A percentile compares a stretch with the other conserved stretches of the same genome.
Conservation (phyloP, 2,329 filamentous ascomycete species). For the Botrytis aclada region DNA sequence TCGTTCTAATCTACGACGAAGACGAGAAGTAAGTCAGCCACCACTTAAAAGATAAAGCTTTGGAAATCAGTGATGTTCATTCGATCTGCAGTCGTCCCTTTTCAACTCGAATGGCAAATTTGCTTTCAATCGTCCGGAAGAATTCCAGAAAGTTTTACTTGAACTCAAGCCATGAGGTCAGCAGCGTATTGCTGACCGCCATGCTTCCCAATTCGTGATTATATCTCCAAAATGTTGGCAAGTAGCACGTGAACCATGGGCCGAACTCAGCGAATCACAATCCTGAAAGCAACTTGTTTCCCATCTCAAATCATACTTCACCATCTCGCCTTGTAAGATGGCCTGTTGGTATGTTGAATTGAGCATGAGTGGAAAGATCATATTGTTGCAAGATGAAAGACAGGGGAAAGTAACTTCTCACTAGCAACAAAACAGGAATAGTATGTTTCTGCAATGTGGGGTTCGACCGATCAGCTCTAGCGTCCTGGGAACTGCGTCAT, state of each 20-base stretch:
- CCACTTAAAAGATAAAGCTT: background rate
- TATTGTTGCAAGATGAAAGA: background rate
- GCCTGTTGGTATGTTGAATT: background rate
- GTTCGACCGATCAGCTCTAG: background rate
- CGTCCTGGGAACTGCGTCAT: constrained; percentile 11
- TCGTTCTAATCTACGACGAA: background rate
- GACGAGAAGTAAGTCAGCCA: background rate
- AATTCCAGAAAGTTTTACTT: background rate
- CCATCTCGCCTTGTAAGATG: background rate
- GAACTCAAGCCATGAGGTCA: background rate
- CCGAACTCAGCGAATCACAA: background rate
- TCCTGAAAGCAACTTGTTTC: background rate
- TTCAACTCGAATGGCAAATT: background rate
- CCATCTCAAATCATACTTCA: background rate
- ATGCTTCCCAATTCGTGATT: background rate
- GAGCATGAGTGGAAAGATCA: background rate
- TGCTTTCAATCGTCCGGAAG: background rate
- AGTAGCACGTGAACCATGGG: background rate
- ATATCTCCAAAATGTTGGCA: background rate
- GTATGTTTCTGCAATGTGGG: background rate
- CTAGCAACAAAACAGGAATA: background rate
- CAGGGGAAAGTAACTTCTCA: background rate
- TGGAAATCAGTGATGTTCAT: background rate
- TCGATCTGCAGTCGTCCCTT: background rate
- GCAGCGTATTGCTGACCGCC: background rate